A percentile compares a stretch with the other conserved stretches of the same genome.
phyloP scores from a whole-genome alignment of 305 asterid species.

The Solanum hybrid region DNA sequence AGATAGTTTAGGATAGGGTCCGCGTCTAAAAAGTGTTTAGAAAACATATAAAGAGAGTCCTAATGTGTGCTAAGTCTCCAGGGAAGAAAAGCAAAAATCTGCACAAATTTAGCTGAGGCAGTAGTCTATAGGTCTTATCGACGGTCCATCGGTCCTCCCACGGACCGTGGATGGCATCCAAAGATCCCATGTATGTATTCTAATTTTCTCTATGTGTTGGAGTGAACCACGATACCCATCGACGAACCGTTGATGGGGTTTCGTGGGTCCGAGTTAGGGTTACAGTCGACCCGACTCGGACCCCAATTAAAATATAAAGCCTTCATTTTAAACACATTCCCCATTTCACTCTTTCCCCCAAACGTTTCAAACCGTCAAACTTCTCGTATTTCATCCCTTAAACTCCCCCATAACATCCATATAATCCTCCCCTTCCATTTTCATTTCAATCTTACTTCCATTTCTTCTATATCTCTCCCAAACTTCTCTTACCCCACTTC shows the following conservation, averaged over 20 bases:
- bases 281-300: neutral
- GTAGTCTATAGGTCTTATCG: neutral
- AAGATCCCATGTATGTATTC: neutral
- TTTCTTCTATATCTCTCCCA: too few relatives aligned
- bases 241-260: neutral
- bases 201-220: neutral
- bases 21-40: too few relatives aligned
- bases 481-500: too few relatives aligned
- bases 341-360: neutral
- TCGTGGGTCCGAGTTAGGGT: neutral
- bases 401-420: neutral
- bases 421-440: too few relatives aligned
- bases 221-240: neutral
- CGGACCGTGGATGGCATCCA: neutral
- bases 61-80: too few relatives aligned
- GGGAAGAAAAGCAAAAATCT: neutral
- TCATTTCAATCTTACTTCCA: too few relatives aligned
- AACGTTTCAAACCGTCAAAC: neutral
- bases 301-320: neutral
- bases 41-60: too few relatives aligned
- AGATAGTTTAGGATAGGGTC: too few relatives aligned
- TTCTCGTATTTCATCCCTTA: neutral
- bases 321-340: neutral
- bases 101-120: neutral
- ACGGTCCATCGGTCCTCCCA: neutral